These are phyloP conservation scores for Rosa hybrid DNA, from an alignment of 331 rosid species.

Conservation along the genomic window DNA sequence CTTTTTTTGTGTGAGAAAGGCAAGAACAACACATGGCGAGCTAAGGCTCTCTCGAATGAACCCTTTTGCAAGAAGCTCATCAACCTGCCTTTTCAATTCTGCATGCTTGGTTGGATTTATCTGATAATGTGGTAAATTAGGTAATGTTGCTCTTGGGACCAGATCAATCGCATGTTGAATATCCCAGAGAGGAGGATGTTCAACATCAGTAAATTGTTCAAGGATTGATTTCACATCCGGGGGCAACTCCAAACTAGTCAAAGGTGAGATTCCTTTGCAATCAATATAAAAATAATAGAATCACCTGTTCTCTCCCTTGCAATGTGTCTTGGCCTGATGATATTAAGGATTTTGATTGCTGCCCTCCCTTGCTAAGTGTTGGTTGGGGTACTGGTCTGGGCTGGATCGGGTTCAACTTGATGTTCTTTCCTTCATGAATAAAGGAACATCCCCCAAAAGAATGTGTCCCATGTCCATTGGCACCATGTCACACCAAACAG, in stretches of 20 bases:
- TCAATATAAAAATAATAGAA: too few species aligned
- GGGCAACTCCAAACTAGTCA: too few species aligned
- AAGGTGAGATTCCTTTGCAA: too few species aligned
- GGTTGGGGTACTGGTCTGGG: background rate
- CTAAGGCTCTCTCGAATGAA: background rate
- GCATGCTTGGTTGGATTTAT: background rate
- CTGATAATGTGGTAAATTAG: background rate
- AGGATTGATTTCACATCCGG: too few species aligned
- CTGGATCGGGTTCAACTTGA: background rate
- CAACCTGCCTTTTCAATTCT: background rate
- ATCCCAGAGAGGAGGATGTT: too few species aligned
- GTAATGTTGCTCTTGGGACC: too few species aligned
- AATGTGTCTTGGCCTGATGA: too few species aligned
- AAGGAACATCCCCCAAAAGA: background rate
- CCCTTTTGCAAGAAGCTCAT: background rate
- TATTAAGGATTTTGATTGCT: too few species aligned
- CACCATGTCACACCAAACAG: background rate
- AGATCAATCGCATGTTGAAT: too few species aligned
- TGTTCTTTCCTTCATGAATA: background rate
- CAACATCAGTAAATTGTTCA: too few species aligned
- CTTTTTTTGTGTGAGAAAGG: background rate
- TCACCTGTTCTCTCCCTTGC: too few species aligned
- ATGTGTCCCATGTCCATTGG: background rate
- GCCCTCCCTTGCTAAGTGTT: too few species aligned
- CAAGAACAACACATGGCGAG: background rate